These are phyloP conservation scores for Physcomitrellopsis africana DNA, from an alignment of 225 moss, liverwort and hornwort genomes.

Conservation along the genomic window DNA sequence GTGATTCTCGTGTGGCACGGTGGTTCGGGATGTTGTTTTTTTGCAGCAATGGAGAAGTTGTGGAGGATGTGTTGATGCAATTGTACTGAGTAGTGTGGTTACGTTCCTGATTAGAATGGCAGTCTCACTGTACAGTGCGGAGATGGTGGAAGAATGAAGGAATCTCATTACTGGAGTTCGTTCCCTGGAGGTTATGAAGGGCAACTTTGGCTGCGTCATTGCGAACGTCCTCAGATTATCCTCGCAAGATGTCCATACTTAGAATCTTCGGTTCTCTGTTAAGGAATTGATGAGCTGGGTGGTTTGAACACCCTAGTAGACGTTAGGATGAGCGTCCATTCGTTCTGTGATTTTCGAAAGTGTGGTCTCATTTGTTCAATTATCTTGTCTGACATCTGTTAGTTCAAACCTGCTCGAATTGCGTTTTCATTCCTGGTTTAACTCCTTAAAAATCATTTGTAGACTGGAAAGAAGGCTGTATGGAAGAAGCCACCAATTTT, in stretches of 20 bases:
- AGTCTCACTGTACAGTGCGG: background rate
- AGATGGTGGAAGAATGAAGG: background rate
- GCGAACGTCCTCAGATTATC: constrained; percentile 42
- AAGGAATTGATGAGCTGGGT: constrained; percentile 53
- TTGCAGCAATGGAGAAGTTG: too few relatives aligned
- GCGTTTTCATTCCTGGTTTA: constrained; percentile 8
- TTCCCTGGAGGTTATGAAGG: constrained; percentile 32
- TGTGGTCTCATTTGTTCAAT: background rate
- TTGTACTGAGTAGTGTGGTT: background rate
- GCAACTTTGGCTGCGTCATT: constrained; percentile 41
- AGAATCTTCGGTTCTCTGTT: constrained; percentile 27
- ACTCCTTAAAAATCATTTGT: background rate
- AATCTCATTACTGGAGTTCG: background rate
- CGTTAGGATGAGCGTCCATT: background rate
- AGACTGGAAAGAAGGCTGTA: constrained; percentile 56
- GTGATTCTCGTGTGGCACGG: too few relatives aligned
- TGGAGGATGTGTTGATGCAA: too few relatives aligned
- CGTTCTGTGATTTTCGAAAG: background rate
- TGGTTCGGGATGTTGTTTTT: too few relatives aligned
- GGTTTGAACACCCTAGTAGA: background rate
- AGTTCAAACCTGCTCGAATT: background rate
- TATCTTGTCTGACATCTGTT: background rate
- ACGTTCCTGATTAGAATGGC: background rate
- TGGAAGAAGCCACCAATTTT: constrained; percentile 52
- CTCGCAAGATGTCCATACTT: constrained; percentile 26